Base-by-base conservation (phyloP, 2,329 filamentous ascomycete species). In the Aspergillus sp. region DNA sequence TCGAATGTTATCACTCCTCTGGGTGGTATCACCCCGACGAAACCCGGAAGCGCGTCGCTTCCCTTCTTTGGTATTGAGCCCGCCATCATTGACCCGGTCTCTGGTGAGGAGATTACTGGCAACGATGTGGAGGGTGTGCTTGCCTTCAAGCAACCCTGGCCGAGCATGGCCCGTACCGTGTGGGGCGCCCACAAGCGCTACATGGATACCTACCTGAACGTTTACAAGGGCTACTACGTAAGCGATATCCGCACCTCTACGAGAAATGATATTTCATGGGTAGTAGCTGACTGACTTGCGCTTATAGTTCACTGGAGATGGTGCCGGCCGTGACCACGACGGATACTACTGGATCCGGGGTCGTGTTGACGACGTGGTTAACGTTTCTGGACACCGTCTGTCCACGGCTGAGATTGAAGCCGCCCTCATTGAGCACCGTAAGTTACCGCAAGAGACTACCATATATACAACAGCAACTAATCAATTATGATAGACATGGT, bases 261-360 rank as follows among this genome's bases (percentile, higher is more conserved):
- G 8, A 1, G 32, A 25, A 19, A 10, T 19, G 17, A 19, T 19
- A 19, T 8, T 19, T 5, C 3, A 32, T 11, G n/a, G 3, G 27
- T 11, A 19, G 5, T 36, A 15, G 30, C 44, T 53, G 39, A 57
- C 59, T 64, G 54, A 55, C 67, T 47, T 67, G 25, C n/a, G 8
- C 8, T 25, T 8, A 58, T 65, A 81, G 79, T 82, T 82, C 73
- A 82, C 79, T 54, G 81, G 80, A 62, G 95, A 99, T 74, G 95
- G 95, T 74, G 95, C 95, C 58, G 95, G 91, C 62, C 91, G 95
- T 74, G 95, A 99, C 76, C 90, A 96, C 79, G 95, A 99, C 72
- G 95, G 95, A 59, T 99, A 97, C 84, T 99, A 98, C 87, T 99
- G 95, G 95, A 99, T 99, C 76, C 91, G 95, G 64, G 95, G 95